Percentiles rank a stretch among this genome's conserved stretches.
Conservation (phyloP, 257 asterid genomes). For the Cynanchum wilfordii region DNA sequence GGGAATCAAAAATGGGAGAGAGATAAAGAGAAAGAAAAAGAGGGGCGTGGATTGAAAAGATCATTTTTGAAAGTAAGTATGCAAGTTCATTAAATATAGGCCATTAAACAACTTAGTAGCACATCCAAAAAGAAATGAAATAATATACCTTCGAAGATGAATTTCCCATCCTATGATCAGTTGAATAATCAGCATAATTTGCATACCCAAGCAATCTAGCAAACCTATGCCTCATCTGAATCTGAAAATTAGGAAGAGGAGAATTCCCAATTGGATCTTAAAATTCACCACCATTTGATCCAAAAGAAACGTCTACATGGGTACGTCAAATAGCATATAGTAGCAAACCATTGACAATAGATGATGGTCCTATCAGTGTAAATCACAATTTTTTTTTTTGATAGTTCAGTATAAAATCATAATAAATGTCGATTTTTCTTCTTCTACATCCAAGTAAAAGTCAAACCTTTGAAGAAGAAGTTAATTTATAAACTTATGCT, state of each 20-base stretch:
- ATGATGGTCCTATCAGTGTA: neutral
- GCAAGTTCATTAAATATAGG: too few species aligned
- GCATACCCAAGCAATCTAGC: constrained; percentile 89
- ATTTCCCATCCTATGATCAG: constrained; percentile 65
- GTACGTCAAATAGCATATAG: neutral
- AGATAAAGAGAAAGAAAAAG: neutral
- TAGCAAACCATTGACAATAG: neutral
- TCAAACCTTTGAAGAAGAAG: neutral
- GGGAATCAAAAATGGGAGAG: too few species aligned
- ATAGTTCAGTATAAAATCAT: too few species aligned
- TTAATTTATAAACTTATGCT: neutral
- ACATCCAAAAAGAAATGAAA: constrained; percentile 13
- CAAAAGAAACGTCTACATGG: neutral
- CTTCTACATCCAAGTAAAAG: neutral
- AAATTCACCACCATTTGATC: neutral
- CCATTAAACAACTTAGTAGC: neutral
- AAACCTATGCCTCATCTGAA: constrained; percentile 74
- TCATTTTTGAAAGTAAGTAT: neutral
- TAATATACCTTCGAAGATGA: constrained; percentile 70
- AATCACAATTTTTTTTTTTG: neutral
- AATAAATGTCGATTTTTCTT: neutral
- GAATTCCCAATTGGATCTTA: neutral
- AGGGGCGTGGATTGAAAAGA: neutral
- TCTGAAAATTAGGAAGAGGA: constrained; percentile 42
- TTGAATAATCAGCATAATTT: constrained; percentile 78